Evolutionary conservation across 345 rosid species (phyloP).

Genomic region (Cardamine chenopodiifolia): DNA sequence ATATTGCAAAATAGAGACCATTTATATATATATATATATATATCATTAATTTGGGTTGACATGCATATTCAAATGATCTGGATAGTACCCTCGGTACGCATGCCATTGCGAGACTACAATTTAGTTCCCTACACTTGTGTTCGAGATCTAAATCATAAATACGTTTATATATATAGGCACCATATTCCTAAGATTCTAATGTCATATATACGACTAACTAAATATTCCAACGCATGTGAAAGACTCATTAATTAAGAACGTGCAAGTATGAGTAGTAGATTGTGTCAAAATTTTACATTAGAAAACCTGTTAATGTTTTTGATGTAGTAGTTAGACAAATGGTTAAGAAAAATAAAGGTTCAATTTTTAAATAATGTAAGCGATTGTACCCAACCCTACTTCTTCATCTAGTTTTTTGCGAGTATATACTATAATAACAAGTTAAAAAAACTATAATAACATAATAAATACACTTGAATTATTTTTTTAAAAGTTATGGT

Average conservation of each 20-base stretch:
- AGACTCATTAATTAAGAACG: not conserved
- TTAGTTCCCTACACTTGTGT: constrained; percentile 28
- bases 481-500: too few species aligned
- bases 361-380: not conserved
- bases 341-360: not conserved
- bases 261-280: not conserved
- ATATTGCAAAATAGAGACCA: constrained; percentile 14
- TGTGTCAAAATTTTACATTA: not conserved
- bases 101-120: constrained; percentile 38
- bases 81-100: constrained; percentile 31
- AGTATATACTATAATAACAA: too few species aligned
- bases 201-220: constrained; percentile 3
- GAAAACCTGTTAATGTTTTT: not conserved
- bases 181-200: not conserved
- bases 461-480: too few species aligned
- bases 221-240: constrained; percentile 19
- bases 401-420: too few species aligned
- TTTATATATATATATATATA: too few species aligned
- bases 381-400: too few species aligned
- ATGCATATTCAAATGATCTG: not conserved
- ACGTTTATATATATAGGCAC: constrained; percentile 6
- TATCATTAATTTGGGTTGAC: constrained; percentile 10
- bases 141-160: constrained; percentile 17
- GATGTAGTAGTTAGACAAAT: not conserved
- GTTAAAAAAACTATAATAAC: too few species aligned